Percentiles rank a stretch among this genome's conserved stretches.
Evolutionary conservation across 306 rosid genomes (phyloP).

Genomic region (Dalbergia cochinchinensis): DNA sequence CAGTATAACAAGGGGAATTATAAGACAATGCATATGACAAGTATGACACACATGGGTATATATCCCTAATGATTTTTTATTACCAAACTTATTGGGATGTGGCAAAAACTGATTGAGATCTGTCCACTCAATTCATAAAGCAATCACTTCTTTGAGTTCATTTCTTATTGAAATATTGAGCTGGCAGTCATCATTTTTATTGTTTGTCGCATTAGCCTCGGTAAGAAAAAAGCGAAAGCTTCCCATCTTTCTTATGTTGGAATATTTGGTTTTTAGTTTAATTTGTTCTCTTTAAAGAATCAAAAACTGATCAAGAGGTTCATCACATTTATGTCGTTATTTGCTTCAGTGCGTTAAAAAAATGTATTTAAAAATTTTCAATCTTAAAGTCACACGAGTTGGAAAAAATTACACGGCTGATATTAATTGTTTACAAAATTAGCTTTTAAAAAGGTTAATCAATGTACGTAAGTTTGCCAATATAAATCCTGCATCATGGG

Average conservation of each 20-base stretch:
- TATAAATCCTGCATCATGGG: neutral
- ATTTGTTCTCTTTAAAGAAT: neutral
- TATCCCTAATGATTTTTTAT: neutral
- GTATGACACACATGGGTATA: neutral
- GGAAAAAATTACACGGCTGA: neutral
- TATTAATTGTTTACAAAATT: too few species aligned
- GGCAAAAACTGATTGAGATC: neutral
- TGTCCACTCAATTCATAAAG: conserved; percentile 13
- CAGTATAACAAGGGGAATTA: neutral
- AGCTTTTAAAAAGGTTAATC: too few species aligned
- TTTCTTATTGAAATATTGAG: neutral
- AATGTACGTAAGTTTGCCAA: neutral
- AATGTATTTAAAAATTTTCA: neutral
- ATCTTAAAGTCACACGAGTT: neutral
- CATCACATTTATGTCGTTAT: neutral
- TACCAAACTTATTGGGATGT: neutral
- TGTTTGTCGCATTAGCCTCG: neutral
- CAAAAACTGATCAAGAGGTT: neutral
- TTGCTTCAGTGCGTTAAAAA: neutral
- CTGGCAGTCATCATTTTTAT: conserved; percentile 8
- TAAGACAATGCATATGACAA: conserved; percentile 13
- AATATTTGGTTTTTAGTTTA: neutral
- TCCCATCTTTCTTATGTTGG: neutral
- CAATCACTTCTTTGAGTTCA: neutral
- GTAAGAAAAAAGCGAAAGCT: neutral